A percentile compares a stretch with the other conserved stretches of the same genome.
These are phyloP conservation scores for Quercus robur DNA, from an alignment of 306 rosid species.

Conservation along the genomic window DNA sequence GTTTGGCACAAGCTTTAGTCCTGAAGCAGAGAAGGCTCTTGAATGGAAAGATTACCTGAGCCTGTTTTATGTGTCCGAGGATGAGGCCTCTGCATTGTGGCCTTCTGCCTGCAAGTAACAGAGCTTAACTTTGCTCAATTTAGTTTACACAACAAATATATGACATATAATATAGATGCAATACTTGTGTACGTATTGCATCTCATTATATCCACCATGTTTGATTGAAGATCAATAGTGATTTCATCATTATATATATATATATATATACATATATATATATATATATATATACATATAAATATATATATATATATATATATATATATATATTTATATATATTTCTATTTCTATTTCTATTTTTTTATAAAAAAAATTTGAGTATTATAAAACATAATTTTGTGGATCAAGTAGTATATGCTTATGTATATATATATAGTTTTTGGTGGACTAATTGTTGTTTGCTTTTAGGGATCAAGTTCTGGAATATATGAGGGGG, in stretches of 20 bases:
- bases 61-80: slow-evolving; percentile 53
- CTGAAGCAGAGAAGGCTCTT: slow-evolving; percentile 49
- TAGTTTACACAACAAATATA: background rate
- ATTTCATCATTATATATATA: no score
- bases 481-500: slow-evolving; percentile 50
- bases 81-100: slow-evolving; percentile 50
- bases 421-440: background rate
- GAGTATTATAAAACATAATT: no score
- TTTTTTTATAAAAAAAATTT: no score
- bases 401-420: no score
- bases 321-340: no score
- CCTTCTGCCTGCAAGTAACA: slow-evolving; percentile 50
- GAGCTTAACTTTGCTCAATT: background rate
- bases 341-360: no score
- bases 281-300: no score
- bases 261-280: no score
- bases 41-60: slow-evolving; percentile 73
- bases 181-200: no score
- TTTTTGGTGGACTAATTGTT: background rate
- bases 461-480: slow-evolving; percentile 29
- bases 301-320: no score
- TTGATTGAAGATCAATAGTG: no score
- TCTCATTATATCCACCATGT: no score
- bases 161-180: background rate
- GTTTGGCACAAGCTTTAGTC: slow-evolving; percentile 52